phyloP scores from a whole-genome alignment of 75 land plant genomes.

The Azolla pinnata region DNA sequence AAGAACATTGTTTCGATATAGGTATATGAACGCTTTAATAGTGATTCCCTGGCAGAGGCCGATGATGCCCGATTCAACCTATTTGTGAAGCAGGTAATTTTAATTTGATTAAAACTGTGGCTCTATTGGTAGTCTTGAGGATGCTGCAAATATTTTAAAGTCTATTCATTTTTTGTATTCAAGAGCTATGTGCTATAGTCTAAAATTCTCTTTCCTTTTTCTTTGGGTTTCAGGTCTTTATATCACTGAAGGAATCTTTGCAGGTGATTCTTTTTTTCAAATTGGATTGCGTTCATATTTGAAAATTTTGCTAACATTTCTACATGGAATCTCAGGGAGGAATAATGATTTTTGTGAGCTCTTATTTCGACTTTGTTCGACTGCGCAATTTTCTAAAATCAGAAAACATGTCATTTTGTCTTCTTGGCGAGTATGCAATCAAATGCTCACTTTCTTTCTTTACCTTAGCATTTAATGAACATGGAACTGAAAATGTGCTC shows the following conservation, averaged over 20 bases:
- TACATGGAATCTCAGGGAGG: slow-evolving; percentile 91
- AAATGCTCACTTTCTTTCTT: background rate
- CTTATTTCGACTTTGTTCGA: slow-evolving; percentile 84
- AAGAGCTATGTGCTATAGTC: background rate
- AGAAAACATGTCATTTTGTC: slow-evolving; percentile 67
- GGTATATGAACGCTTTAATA: slow-evolving; percentile 76
- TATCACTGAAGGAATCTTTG: slow-evolving; percentile 70
- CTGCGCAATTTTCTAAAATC: slow-evolving; percentile 72
- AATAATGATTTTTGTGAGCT: slow-evolving; percentile 59
- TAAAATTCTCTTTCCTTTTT: background rate
- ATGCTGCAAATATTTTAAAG: too few species aligned
- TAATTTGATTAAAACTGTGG: too few species aligned
- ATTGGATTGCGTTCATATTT: too few species aligned
- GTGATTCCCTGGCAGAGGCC: slow-evolving; percentile 41
- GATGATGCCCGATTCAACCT: slow-evolving; percentile 81
- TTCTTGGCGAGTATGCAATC: slow-evolving; percentile 72
- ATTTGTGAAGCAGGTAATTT: slow-evolving; percentile 68
- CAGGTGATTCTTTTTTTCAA: too few species aligned
- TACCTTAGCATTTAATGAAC: too few species aligned
- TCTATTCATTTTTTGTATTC: background rate
- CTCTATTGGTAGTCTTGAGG: too few species aligned
- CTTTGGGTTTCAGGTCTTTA: slow-evolving; percentile 58
- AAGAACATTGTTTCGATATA: slow-evolving; percentile 11
- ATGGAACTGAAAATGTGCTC: too few species aligned
- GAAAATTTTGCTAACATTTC: too few species aligned